Evolutionary conservation across 2,329 filamentous ascomycete genomes (phyloP), one percentile per base, ranked within the genome.

Genomic region (Aciculosporium take): DNA sequence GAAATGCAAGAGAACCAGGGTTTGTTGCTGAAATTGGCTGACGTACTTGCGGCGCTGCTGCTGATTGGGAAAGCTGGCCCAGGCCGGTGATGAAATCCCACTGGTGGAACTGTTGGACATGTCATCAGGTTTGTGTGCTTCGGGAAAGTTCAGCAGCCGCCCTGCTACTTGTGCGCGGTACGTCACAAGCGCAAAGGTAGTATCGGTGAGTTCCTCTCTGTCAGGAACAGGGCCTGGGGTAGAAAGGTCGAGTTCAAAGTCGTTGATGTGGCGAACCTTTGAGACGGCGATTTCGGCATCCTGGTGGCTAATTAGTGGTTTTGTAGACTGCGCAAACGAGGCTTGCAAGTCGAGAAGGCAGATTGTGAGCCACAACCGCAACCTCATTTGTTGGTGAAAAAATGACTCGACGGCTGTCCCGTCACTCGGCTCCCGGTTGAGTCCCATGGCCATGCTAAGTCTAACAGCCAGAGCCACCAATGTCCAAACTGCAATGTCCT

Each of bases 321-420:
- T 35, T 4, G 37, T 41, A 5, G 42, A 40, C 17, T 42, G 42
- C 6, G 34, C 39, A 37, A 46, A 41, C 1, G 37, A 37, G 17
- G 44, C 37, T 29, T 48, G 44, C 23, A 46, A 32, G 21, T 48
- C 44, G 4, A 48, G 33, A 9, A 46, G 23, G 21, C 42, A 48
- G 3, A 48, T 31, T 8, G 41, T 38, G 10, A 46, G 42, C 46
- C 44, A 48, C 3, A 45, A 37, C 9, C 46, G 41, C 13, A 33
- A 33, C 24, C 42, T 33, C 44, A 43, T 46, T 25, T 48, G 42
- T 25, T 46, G 44, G 10, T 41, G 24, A 24, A 48, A 48, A 21
- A 46, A 48, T 4, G 25, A 36, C 21, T 48, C 44, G 1, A 21
- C 17, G 8, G n/a, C 20, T 24, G 13, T 13, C 9, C 15, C 13